Evolutionary conservation across 208 protist genomes (phyloP).

Genomic region (Tritrichomonas musculus): DNA sequence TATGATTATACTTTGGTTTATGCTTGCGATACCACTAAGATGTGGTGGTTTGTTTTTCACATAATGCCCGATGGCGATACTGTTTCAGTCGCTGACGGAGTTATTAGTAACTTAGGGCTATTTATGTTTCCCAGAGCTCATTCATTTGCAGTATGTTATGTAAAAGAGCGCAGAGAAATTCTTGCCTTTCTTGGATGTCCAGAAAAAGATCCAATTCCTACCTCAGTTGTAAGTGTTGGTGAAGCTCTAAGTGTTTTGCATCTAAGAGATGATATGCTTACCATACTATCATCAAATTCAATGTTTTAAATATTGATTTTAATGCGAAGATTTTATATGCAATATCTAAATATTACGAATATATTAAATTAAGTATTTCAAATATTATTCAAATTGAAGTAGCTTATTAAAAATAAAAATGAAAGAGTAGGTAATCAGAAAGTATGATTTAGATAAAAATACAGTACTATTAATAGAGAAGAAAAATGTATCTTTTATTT

Average conservation of each 20-base stretch:
- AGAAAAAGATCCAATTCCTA: neutral
- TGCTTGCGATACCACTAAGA: neutral
- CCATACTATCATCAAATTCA: too few relatives aligned
- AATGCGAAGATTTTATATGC: too few relatives aligned
- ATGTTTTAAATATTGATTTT: too few relatives aligned
- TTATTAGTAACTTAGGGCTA: neutral
- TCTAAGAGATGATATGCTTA: neutral
- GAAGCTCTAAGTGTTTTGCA: neutral
- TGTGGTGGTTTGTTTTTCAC: neutral
- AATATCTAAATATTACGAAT: too few relatives aligned
- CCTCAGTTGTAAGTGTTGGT: neutral
- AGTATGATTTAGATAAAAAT: too few relatives aligned
- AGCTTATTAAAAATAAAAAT: too few relatives aligned
- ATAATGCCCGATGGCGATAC: neutral
- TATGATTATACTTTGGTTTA: neutral
- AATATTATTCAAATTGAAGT: too few relatives aligned
- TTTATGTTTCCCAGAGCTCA: neutral
- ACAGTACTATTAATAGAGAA: too few relatives aligned
- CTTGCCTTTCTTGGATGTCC: neutral
- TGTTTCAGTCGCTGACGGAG: neutral
- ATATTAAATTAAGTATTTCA: too few relatives aligned
- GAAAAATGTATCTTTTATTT: too few relatives aligned
- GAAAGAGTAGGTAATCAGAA: too few relatives aligned
- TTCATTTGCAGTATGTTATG: neutral
- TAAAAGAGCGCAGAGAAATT: neutral